Evolutionary conservation across 192 early-diverging fungal genomes (phyloP), one percentile per base, ranked within the genome.

Genomic region (Coemansia sp.): DNA sequence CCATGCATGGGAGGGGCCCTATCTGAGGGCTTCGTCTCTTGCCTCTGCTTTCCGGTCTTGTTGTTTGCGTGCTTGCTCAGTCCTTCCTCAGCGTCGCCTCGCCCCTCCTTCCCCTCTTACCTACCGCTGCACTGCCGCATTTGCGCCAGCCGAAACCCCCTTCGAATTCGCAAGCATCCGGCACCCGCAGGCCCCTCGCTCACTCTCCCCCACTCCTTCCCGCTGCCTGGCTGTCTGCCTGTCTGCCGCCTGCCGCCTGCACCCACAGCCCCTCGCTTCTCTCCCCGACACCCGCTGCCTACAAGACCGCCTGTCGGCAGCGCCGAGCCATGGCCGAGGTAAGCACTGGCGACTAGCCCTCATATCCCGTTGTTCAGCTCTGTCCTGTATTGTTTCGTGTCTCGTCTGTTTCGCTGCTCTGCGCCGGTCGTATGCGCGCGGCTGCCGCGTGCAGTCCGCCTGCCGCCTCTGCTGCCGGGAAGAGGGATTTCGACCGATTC

Each of bases 291-390:
- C 18, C 18, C 34, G 34, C 34, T 5, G 7, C 10, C 34, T 5
- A 2, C 34, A 13, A 3, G 9, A 27, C 12, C 17, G 12, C 31
- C 44, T 31, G 18, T 19, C 12, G 29, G 21, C 28, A 7, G 19
- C 31, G 35, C 41, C 9, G 32, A 40, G 19, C 39, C 29, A 62
- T 62, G 60, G 30, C 60, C 46, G 60, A 62, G 51, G 60, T 62
- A 62, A 62, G 60, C 45, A 20, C 10, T 16, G n/a, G n/a, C n/a
- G n/a, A n/a, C n/a, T n/a, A n/a, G n/a, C n/a, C 18, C 51, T 14
- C 41, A 21, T 8, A 25, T n/a, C 20, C 3, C 16, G 16, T 8
- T 34, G 28, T 37, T 40, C 23, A 18, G 17, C 31, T 18, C 29
- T 19, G n/a, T n/a, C n/a, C n/a, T n/a, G n/a, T n/a, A n/a, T n/a